Base-by-base conservation (phyloP, 306 rosid genomes). In the Cicer cuneatum region DNA sequence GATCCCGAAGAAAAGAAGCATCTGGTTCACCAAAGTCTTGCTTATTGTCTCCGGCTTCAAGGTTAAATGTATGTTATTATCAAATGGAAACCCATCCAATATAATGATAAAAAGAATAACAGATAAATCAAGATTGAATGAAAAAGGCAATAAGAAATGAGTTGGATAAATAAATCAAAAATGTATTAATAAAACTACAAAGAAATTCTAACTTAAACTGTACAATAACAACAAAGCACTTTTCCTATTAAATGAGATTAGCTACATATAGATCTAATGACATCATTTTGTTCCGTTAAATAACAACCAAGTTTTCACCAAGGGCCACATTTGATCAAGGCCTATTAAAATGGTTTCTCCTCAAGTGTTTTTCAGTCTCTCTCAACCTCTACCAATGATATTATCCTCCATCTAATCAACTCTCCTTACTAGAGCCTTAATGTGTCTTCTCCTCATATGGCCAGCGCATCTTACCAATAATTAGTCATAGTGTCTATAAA, bases 11-110 rank as follows among this genome's bases (percentile, higher is more conserved):
- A 88, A 88, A 67, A 89, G 91, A 63, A 94, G 96, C 98, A 90
- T 91, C 92, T 94, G 95, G 87, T 94, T 94, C 91, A 94, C 98
- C 93, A 94, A 73, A 19, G 87, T 87, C 89, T 94, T 91, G 89
- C 90, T 90, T 84, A 91, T 84, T 54, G 96, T 90, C 88, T 94
- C 97, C 66, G 95, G 98, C 98, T 94, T 84, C 96, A 91, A 59
- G 62, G 72, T 77, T 81, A 78, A 80, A 78, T 47, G 74, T 73
- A 73, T 85, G 79, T 52, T 49, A 78, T 86, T 85, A 84, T 70
- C 21, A 56, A 65, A 81, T 72, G 66, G 39, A 75, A 68, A 75
- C 21, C 24, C 60, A 75, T 54, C 56, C 46, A 66, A 69, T 2
- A 14, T 9, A 46, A 75, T 7, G 57, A 68, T 16, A 61, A 40